Evolutionary conservation across 169 alveolate genomes (phyloP).

Genomic region (Babesia sp.): DNA sequence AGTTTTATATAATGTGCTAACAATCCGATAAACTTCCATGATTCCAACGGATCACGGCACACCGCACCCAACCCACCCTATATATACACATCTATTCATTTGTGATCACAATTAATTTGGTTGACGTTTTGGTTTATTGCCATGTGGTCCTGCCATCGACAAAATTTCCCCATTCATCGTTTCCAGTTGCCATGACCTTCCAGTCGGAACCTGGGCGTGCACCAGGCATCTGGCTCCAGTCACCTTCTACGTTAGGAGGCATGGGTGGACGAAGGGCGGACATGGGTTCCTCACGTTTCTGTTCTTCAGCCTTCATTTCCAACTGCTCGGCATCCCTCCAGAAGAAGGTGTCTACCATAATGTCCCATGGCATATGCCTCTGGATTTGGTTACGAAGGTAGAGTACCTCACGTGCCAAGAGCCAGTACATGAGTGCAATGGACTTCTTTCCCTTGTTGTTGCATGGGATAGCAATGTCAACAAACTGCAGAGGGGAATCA

Average conservation of each 20-base stretch:
- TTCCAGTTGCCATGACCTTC: slow-evolving; percentile 64
- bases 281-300: slow-evolving; percentile 38
- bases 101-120: neutral
- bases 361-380: slow-evolving; percentile 88
- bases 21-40: too few species aligned
- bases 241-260: slow-evolving; percentile 33
- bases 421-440: slow-evolving; percentile 97
- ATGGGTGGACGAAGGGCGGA: slow-evolving; percentile 33
- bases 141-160: slow-evolving; percentile 63
- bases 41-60: too few species aligned
- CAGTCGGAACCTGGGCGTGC: slow-evolving; percentile 56
- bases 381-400: slow-evolving; percentile 90
- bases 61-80: neutral
- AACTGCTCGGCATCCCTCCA: slow-evolving; percentile 91
- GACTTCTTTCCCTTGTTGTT: slow-evolving; percentile 97
- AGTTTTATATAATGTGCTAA: too few species aligned
- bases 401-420: slow-evolving; percentile 97
- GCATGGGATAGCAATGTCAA: slow-evolving; percentile 99
- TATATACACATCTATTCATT: neutral
- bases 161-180: slow-evolving; percentile 69
- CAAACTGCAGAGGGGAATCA: slow-evolving; percentile 96
- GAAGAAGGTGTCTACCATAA: slow-evolving; percentile 92
- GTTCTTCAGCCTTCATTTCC: slow-evolving; percentile 74
- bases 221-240: slow-evolving; percentile 52
- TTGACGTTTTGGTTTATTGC: slow-evolving; percentile 21